Evolutionary conservation across 345 rosid species (phyloP).

Genomic region (Salix dunnii): DNA sequence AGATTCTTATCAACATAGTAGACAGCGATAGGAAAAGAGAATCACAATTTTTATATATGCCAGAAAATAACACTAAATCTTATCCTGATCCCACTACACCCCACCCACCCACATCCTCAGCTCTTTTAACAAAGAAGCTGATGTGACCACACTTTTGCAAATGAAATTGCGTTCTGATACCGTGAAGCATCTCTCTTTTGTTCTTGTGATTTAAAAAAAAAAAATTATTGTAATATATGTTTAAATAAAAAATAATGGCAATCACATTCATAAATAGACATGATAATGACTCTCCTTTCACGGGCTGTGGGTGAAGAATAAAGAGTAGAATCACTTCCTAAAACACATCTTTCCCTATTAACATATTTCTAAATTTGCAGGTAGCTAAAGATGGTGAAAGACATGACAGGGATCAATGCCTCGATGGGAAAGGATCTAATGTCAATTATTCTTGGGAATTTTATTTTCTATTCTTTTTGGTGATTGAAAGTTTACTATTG

Average conservation of each 20-base stretch:
- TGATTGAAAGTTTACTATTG: too few species aligned
- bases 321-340: constrained; percentile 37
- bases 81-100: constrained; percentile 48
- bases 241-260: too few species aligned
- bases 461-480: constrained; percentile 16
- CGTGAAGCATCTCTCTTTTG: constrained; percentile 11
- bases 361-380: constrained; percentile 19
- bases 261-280: too few species aligned
- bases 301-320: constrained; percentile 42
- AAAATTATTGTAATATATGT: too few species aligned
- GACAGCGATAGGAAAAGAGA: constrained; percentile 33
- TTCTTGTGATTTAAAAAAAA: too few species aligned
- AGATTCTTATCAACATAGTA: constrained; percentile 46
- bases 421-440: constrained; percentile 13
- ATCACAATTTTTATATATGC: constrained; percentile 17
- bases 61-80: constrained; percentile 17
- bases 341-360: constrained; percentile 31
- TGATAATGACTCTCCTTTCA: too few species aligned
- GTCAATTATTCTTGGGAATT: constrained; percentile 32
- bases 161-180: not conserved
- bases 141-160: constrained; percentile 43
- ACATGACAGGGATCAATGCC: constrained; percentile 16
- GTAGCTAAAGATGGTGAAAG: constrained; percentile 8
- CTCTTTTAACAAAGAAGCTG: constrained; percentile 26
- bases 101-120: constrained; percentile 15